Evolutionary conservation across 169 alveolate species (phyloP).

Genomic region (Babesia gibsoni): DNA sequence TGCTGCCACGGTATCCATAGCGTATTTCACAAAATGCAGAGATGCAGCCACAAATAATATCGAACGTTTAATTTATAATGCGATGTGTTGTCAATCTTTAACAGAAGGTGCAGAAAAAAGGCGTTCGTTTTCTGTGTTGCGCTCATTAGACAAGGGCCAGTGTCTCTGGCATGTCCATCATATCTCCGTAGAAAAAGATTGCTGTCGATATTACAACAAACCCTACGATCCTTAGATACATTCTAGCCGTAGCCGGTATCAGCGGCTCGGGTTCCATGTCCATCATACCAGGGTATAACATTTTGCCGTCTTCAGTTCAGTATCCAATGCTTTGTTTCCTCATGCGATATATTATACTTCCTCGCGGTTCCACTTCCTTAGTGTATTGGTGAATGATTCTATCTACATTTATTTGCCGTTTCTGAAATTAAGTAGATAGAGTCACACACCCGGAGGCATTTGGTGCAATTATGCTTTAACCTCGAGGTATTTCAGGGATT

Average conservation of each 20-base stretch:
- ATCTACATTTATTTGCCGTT: too few species aligned
- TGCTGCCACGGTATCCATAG: too few species aligned
- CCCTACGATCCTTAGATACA: constrained; percentile 66
- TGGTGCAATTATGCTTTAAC: too few species aligned
- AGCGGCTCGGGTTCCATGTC: constrained; percentile 68
- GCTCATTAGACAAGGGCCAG: constrained; percentile 50
- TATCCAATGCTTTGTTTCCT: not conserved
- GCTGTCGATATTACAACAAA: constrained; percentile 66
- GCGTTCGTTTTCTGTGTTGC: not conserved
- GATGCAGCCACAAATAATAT: not conserved
- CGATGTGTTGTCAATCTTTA: not conserved
- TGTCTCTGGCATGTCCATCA: constrained; percentile 76
- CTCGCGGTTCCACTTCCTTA: too few species aligned
- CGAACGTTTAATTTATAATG: not conserved
- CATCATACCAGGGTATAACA: constrained; percentile 80
- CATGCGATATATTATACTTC: too few species aligned
- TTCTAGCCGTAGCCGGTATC: constrained; percentile 63
- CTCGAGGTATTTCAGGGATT: too few species aligned
- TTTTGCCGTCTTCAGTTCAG: not conserved
- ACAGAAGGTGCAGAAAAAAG: not conserved
- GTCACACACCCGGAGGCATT: too few species aligned
- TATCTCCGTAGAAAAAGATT: constrained; percentile 73
- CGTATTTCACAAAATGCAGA: not conserved
- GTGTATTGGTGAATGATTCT: too few species aligned
- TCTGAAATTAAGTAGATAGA: too few species aligned